Evolutionary conservation across 1,284 basidiomycete genomes (phyloP), one percentile per base, ranked within the genome.

Genomic region (Coniophora puteana): DNA sequence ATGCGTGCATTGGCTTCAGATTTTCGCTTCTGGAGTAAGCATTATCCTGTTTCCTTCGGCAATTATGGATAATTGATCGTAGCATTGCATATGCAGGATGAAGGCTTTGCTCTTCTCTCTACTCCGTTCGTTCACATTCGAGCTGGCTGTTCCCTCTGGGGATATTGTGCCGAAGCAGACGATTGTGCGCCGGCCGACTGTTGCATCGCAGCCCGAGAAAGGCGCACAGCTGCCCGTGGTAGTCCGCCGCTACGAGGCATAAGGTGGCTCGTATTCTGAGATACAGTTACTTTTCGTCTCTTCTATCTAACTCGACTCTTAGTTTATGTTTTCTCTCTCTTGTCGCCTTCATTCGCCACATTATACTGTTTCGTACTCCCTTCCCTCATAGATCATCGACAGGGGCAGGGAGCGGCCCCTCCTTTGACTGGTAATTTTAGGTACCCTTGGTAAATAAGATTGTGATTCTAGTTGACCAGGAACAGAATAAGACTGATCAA

Each of bases 1-100:
- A 71, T 25, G 69, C 77, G 2, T 83, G 80, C 52, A 83, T 83
- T 32, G 84, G 84, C 0, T 87, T 80, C 55, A 73, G 80, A 4
- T 87, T 89, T 53, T 72, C 83, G 2, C 51, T 88, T 17, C 65
- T 77, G 14, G 83, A 88, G 77, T 80, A 48, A 46, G 67, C 57
- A 5, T 23, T 8, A n/a, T 27, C 14, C 29, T 22, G 16, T 10
- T 11, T 32, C 20, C 43, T 2, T 23, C 36, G 8, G 12, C 32
- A 20, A n/a, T 21, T 36, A 31, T 24, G 20, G 21, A 40, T 13
- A 21, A 22, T 21, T 26, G 7, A 2, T 13, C 29, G 14, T 7
- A 8, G 7, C n/a, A 18, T 14, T n/a, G 20, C 45, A n/a, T 24
- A 22, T 6, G 21, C 21, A 76, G 74, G 53, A 79, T 74, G 59